phyloP scores from a whole-genome alignment of 352 stramenopile species.

The Phytophthora syringae region DNA sequence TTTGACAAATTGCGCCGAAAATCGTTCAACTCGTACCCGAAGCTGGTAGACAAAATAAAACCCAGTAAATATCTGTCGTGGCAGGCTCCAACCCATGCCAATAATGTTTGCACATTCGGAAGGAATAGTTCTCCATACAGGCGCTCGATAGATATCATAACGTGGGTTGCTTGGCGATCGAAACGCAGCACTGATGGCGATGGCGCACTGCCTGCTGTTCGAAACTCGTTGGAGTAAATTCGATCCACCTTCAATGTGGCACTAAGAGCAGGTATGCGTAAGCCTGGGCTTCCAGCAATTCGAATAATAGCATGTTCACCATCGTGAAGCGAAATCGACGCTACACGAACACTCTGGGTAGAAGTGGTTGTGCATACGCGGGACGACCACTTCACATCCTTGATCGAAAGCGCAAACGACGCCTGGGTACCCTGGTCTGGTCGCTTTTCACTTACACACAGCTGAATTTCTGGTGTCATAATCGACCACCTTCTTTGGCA shows the following conservation, averaged over 20 bases:
- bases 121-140: constrained; percentile 52
- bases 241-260: constrained; percentile 51
- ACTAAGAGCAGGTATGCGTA: constrained; percentile 49
- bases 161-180: constrained; percentile 25
- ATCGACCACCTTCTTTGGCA: constrained; percentile 42
- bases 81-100: constrained; percentile 49
- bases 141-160: constrained; percentile 37
- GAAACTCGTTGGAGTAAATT: constrained; percentile 37
- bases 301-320: constrained; percentile 41
- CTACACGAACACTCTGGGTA: constrained; percentile 34
- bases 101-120: constrained; percentile 44
- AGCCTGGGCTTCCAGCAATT: constrained; percentile 42
- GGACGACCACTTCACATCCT: constrained; percentile 42
- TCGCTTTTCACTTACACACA: constrained; percentile 42
- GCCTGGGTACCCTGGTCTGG: constrained; percentile 8
- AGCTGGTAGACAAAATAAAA: constrained; percentile 71
- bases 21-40: constrained; percentile 60
- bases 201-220: constrained; percentile 4
- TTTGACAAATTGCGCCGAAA: constrained; percentile 66
- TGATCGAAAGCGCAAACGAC: constrained; percentile 38
- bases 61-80: constrained; percentile 60
- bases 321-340: constrained; percentile 44
- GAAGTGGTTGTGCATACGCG: constrained; percentile 42
- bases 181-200: constrained; percentile 28
- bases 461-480: constrained; percentile 35